Conservation (phyloP, 768 basidiomycete genomes). For the Kwoniella shandongensis region DNA sequence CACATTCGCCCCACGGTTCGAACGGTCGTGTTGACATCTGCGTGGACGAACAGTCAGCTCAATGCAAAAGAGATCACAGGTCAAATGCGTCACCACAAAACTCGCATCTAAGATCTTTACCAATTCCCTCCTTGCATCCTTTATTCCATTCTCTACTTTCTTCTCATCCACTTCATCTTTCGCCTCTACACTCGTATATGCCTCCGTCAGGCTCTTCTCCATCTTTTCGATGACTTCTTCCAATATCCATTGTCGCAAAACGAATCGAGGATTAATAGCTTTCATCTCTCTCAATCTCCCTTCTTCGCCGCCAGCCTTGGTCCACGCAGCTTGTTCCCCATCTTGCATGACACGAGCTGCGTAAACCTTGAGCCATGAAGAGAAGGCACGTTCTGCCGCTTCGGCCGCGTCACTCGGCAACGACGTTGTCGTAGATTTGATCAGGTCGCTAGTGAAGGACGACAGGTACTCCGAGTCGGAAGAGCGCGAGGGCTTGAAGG, state of each 20-base stretch:
- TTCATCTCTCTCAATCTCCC: slow-evolving; percentile 54
- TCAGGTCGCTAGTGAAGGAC: slow-evolving; percentile 50
- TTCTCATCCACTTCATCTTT: slow-evolving; percentile 14
- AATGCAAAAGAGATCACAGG: not conserved
- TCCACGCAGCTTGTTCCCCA: slow-evolving; percentile 58
- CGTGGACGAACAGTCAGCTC: slow-evolving; percentile 9
- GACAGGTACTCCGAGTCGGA: slow-evolving; percentile 15
- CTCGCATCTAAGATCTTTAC: slow-evolving; percentile 79
- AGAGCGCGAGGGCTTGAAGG: slow-evolving; percentile 60
- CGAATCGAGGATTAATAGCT: slow-evolving; percentile 80
- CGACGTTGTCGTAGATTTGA: slow-evolving; percentile 57
- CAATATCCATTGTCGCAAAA: slow-evolving; percentile 90
- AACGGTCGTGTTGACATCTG: slow-evolving; percentile 88
- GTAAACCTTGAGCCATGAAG: slow-evolving; percentile 67
- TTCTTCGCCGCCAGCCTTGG: slow-evolving; percentile 2
- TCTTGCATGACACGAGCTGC: slow-evolving; percentile 59
- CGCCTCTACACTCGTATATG: slow-evolving; percentile 4
- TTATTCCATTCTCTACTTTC: slow-evolving; percentile 57
- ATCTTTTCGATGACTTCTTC: slow-evolving; percentile 84
- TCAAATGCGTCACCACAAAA: not conserved
- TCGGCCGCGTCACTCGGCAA: slow-evolving; percentile 24
- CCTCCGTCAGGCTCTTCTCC: slow-evolving; percentile 53
- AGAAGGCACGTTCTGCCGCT: slow-evolving; percentile 61
- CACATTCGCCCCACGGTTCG: slow-evolving; percentile 77
- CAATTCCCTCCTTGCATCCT: slow-evolving; percentile 65